A percentile compares a stretch with the other conserved stretches of the same genome.
Evolutionary conservation across 2,329 filamentous ascomycete genomes (phyloP).

Genomic region (Rhynchosporium agropyri): DNA sequence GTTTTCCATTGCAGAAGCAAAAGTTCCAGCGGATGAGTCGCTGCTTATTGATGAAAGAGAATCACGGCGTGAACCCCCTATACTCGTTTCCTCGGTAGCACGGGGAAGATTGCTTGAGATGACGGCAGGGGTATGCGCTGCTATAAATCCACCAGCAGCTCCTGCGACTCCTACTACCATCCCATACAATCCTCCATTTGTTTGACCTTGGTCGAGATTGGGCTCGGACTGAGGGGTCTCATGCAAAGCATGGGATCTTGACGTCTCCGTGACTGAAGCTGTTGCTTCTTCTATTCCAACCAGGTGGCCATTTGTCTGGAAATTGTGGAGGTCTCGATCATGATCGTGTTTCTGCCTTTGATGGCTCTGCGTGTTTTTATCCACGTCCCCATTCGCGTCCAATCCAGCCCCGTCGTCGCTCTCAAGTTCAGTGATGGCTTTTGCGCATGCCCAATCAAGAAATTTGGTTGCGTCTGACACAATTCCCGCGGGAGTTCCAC

Average conservation of each 20-base stretch:
- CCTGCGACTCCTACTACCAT: slow-evolving; percentile 58
- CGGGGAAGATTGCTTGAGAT: slow-evolving; percentile 40
- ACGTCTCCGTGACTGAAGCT: slow-evolving; percentile 14
- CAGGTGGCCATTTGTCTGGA: slow-evolving; percentile 39
- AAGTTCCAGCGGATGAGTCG: slow-evolving; percentile 52
- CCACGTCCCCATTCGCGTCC: slow-evolving; percentile 23
- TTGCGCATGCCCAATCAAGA: slow-evolving; percentile 65
- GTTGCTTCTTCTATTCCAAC: slow-evolving; percentile 34
- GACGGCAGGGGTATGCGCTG: slow-evolving; percentile 41
- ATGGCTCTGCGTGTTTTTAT: slow-evolving; percentile 29
- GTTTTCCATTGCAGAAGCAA: slow-evolving; percentile 49
- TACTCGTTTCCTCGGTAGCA: slow-evolving; percentile 26
- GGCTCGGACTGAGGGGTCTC: slow-evolving; percentile 24
- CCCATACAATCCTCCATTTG: slow-evolving; percentile 54
- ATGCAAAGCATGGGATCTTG: slow-evolving; percentile 13
- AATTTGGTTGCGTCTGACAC: slow-evolving; percentile 68
- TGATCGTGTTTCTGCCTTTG: slow-evolving; percentile 31
- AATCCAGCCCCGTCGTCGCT: slow-evolving; percentile 31
- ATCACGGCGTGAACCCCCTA: slow-evolving; percentile 23
- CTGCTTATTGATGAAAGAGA: slow-evolving; percentile 43
- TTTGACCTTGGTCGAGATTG: slow-evolving; percentile 21
- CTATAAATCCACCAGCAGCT: slow-evolving; percentile 52
- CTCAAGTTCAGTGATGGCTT: slow-evolving; percentile 38
- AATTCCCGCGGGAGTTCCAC: slow-evolving; percentile 67
- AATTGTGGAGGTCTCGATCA: slow-evolving; percentile 41